Evolutionary conservation across 2,329 filamentous ascomycete species (phyloP).

Genomic region (Penicillium sp.): DNA sequence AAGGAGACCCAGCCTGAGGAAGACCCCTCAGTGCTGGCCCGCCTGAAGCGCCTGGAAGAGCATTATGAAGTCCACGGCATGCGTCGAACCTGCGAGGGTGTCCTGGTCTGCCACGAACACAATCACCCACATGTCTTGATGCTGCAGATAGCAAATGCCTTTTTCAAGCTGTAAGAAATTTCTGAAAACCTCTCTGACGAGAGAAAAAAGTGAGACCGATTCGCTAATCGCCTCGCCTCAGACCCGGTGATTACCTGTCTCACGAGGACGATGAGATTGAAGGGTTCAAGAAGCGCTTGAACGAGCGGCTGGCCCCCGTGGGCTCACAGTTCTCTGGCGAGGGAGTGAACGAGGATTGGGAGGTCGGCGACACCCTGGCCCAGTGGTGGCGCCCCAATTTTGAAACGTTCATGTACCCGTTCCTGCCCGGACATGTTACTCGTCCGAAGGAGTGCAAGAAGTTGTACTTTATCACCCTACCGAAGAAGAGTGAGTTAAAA

Average conservation of each 20-base stretch:
- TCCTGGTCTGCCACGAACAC: conserved; percentile 97
- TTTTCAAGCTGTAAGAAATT: conserved; percentile 79
- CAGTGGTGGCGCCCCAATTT: conserved; percentile 99
- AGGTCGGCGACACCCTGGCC: conserved; percentile 89
- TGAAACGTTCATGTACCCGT: conserved; percentile 99
- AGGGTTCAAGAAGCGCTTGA: conserved; percentile 91
- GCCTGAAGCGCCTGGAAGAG: conserved; percentile 91
- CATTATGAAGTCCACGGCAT: conserved; percentile 92
- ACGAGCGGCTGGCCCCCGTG: conserved; percentile 92
- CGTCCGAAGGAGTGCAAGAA: conserved; percentile 99
- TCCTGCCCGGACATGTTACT: conserved; percentile 93
- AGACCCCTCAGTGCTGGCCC: conserved; percentile 90
- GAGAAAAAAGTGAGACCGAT: neutral
- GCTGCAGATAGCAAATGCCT: conserved; percentile 98
- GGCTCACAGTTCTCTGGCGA: conserved; percentile 78
- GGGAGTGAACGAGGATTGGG: conserved; percentile 89
- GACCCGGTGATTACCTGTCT: conserved; percentile 88
- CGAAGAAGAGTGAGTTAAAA: conserved; percentile 73
- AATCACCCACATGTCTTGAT: conserved; percentile 98
- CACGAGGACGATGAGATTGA: conserved; percentile 85
- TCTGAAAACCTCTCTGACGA: neutral
- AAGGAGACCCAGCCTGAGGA: conserved; percentile 99
- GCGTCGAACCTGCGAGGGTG: conserved; percentile 94
- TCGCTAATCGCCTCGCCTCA: conserved; percentile 31
- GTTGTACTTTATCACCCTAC: conserved; percentile 94